Conservation (phyloP, 192 early-diverging fungal genomes). For the Dimargaris xerosporica region DNA sequence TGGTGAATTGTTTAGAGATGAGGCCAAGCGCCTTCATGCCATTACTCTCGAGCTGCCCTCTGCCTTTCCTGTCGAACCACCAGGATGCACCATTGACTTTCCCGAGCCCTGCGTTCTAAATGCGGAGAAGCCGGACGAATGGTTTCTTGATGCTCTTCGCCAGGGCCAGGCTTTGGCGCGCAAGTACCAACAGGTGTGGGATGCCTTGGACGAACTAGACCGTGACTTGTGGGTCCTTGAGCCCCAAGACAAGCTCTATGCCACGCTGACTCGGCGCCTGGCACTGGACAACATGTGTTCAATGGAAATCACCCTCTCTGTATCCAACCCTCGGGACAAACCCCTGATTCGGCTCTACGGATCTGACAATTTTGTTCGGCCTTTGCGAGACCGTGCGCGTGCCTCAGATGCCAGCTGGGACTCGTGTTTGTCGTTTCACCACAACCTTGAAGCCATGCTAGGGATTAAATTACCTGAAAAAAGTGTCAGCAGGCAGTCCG, state of each 20-base stretch:
- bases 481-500: not conserved
- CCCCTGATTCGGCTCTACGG: constrained; percentile 1
- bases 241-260: not conserved
- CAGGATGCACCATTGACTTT: not conserved
- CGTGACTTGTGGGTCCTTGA: constrained; percentile 8
- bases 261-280: not conserved
- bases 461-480: not conserved
- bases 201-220: constrained; percentile 5
- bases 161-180: not conserved
- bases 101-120: not conserved
- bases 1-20: no score
- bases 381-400: not conserved
- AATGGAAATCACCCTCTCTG: not conserved
- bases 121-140: not conserved
- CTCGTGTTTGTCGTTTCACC: not conserved
- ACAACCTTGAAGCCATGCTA: not conserved
- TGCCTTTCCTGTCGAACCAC: not conserved
- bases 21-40: not conserved
- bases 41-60: not conserved
- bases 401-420: not conserved
- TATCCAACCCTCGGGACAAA: not conserved
- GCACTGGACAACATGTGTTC: constrained; percentile 7
- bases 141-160: not conserved
- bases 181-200: not conserved
- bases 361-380: not conserved